These are phyloP conservation scores for Candida takata DNA, from an alignment of 805 yeast genomes.

Conservation along the genomic window DNA sequence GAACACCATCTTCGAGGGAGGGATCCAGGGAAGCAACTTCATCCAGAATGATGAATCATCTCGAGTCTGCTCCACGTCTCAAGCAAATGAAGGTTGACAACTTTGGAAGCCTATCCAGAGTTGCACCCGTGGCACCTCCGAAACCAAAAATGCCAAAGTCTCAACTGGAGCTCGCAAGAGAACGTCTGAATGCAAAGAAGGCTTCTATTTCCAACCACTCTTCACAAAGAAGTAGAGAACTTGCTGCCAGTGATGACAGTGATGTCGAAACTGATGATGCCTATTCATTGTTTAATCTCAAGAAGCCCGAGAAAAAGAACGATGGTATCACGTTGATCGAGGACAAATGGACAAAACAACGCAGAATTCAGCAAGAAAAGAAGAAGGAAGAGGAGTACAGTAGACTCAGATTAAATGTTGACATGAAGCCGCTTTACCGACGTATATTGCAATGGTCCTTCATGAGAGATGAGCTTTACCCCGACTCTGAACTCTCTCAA, in stretches of 20 bases:
- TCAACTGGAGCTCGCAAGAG: constrained; percentile 32
- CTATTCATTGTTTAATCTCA: constrained; percentile 21
- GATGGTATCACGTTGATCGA: constrained; percentile 29
- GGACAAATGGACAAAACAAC: constrained; percentile 25
- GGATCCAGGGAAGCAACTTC: constrained; percentile 8
- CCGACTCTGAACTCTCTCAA: constrained; percentile 40
- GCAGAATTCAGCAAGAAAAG: constrained; percentile 24
- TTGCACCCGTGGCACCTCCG: constrained; percentile 19
- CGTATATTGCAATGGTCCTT: constrained; percentile 75
- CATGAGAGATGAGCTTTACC: constrained; percentile 46
- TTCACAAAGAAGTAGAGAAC: constrained; percentile 7
- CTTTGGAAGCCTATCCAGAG: constrained; percentile 30
- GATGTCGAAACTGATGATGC: constrained; percentile 34
- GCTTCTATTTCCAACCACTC: constrained; percentile 36
- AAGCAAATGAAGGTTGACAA: constrained; percentile 32
- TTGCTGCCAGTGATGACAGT: constrained; percentile 13
- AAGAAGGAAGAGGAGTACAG: constrained; percentile 66
- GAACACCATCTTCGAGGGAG: constrained; percentile 4
- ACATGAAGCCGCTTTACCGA: constrained; percentile 65
- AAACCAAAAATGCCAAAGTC: constrained; percentile 26
- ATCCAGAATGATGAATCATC: constrained; percentile 13
- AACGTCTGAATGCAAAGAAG: constrained; percentile 21
- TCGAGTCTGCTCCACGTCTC: constrained; percentile 10
- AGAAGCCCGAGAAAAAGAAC: constrained; percentile 22
- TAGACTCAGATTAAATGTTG: constrained; percentile 74